phyloP scores from a whole-genome alignment of 2,329 filamentous ascomycete genomes.

The Aspergillus sojae region DNA sequence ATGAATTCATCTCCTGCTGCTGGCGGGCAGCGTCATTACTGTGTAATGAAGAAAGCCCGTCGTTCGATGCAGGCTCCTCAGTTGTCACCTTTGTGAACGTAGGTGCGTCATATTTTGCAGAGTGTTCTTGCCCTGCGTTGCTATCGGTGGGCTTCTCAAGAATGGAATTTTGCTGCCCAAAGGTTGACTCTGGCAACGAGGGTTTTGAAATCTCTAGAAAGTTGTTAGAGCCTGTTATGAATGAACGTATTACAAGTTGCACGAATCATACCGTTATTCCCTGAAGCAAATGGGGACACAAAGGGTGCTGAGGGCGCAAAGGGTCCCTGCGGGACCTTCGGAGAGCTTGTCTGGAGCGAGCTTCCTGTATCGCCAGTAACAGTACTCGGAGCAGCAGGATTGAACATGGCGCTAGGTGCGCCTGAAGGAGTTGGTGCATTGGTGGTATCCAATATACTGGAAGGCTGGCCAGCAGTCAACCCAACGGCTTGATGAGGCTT shows the following conservation, averaged over 20 bases:
- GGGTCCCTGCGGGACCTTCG: background rate
- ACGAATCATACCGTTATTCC: conserved; percentile 18
- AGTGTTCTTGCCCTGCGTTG: background rate
- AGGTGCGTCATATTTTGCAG: background rate
- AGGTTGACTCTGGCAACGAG: background rate
- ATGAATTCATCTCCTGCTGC: background rate
- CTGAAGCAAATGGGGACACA: conserved; percentile 6
- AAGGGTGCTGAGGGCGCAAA: conserved; percentile 7
- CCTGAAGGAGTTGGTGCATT: conserved; percentile 11
- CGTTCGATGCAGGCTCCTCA: background rate
- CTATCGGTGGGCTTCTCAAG: background rate
- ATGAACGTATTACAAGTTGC: background rate
- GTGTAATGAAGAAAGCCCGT: background rate
- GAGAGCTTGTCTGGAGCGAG: background rate
- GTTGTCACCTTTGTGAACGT: background rate
- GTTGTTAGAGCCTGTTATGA: conserved; percentile 7
- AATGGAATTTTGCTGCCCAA: too few relatives aligned
- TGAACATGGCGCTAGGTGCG: conserved; percentile 14
- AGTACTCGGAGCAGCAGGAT: conserved; percentile 1
- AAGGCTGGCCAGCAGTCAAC: conserved; percentile 17
- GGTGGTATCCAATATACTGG: conserved; percentile 16
- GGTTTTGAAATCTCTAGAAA: conserved; percentile 10
- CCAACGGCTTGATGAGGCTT: conserved; percentile 10
- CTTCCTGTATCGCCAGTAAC: background rate
- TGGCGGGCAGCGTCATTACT: background rate